Evolutionary conservation across 768 basidiomycete genomes (phyloP).

Genomic region (Amanita pallidorosea): DNA sequence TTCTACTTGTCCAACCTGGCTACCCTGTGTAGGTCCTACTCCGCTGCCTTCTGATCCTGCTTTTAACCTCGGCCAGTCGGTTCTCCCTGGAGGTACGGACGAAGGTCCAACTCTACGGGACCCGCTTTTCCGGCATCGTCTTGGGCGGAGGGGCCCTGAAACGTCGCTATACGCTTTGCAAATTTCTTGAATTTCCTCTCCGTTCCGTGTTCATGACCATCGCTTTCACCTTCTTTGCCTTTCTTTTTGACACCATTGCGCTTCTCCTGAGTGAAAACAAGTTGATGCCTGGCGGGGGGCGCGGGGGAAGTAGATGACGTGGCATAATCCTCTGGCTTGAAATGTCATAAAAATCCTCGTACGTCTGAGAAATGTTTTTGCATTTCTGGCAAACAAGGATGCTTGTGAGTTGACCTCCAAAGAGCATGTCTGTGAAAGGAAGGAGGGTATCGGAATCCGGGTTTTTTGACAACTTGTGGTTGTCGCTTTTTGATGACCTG

Average conservation of each 20-base stretch:
- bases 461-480: too few species aligned
- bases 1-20: background rate
- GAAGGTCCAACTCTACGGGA: slow-evolving; percentile 24
- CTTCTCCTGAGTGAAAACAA: background rate
- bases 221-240: slow-evolving; percentile 10
- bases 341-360: slow-evolving; percentile 92
- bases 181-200: slow-evolving; percentile 65
- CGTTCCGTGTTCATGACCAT: slow-evolving; percentile 14
- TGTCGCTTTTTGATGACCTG: slow-evolving; percentile 56
- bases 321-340: slow-evolving; percentile 73
- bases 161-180: slow-evolving; percentile 48
- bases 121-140: background rate
- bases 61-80: slow-evolving; percentile 14
- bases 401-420: slow-evolving; percentile 81
- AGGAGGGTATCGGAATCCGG: background rate
- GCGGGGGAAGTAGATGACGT: slow-evolving; percentile 1
- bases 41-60: background rate
- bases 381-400: slow-evolving; percentile 92
- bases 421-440: slow-evolving; percentile 71
- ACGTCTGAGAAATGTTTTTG: slow-evolving; percentile 86
- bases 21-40: background rate
- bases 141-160: slow-evolving; percentile 10
- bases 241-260: background rate
- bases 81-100: slow-evolving; percentile 41
- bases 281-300: background rate